Base-by-base conservation (phyloP, 306 rosid species). In the Comarum palustre region DNA sequence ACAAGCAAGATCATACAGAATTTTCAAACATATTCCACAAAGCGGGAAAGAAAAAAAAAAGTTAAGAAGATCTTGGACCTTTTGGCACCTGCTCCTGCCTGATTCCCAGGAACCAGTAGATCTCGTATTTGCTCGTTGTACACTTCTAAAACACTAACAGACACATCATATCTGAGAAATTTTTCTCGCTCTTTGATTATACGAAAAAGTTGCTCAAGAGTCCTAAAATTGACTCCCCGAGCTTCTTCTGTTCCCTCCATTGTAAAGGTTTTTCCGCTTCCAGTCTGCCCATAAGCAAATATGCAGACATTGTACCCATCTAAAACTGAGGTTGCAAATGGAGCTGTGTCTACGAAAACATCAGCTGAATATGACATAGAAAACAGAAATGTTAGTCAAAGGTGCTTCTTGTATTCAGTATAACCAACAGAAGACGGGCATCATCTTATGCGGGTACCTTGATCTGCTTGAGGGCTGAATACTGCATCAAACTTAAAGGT, bases 71-170 rank as follows among this genome's bases (percentile, higher is more conserved):
- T 70, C 55, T 48, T 19, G 34, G 24, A 91, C 98, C 98, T 89
- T 88, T 80, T 94, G 29, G 84, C 82, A 77, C 84, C 73, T 17
- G 74, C 77, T 65, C 91, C 96, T 17, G 83, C 80, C 71, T 89
- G 96, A 84, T 85, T 82, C 84, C 89, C 96, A 59, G 92, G 73
- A 77, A 82, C 86, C 14, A 95, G 82, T 86, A 95, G 83, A 79
- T 95, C 99, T 72, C 97, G 82, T 62, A 95, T 91, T 78, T 95
- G 99, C 82, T 95, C 99, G 41, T 95, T 95, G 84, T 95, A 95
- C 76, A 95, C 99, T 88, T 95, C 99, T 64, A 91, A 83, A 78
- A 88, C 97, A 68, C 97, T 89, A 45, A 95, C 99, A 77, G 93
- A 85, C 58, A 95, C 85, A 79, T 85, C 81, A 66, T 91, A 95